Conservation (phyloP, 192 early-diverging fungal species). For the Coemansia sp. region DNA sequence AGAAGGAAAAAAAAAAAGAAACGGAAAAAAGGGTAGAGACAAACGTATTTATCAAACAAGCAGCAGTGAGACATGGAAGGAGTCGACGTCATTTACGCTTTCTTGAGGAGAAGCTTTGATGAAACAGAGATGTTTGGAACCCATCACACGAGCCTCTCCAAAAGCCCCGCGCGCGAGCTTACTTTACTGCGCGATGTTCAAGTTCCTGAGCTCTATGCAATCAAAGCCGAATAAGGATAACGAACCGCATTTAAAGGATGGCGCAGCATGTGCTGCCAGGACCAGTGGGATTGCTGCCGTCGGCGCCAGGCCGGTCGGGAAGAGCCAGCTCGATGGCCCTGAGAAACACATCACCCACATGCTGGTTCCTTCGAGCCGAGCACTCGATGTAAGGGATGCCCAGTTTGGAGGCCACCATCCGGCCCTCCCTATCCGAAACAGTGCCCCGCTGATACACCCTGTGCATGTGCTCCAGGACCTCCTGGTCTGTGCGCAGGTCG, state of each 20-base stretch:
- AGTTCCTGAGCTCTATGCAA: background rate
- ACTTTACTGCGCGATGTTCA: background rate
- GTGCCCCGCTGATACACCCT: slow-evolving; percentile 27
- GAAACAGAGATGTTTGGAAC: no score
- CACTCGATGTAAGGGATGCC: slow-evolving; percentile 81
- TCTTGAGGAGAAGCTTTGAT: no score
- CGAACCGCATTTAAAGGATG: slow-evolving; percentile 15
- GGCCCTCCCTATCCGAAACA: slow-evolving; percentile 57
- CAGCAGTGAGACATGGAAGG: no score
- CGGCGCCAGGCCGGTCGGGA: background rate
- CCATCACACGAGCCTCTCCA: no score
- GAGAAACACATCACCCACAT: slow-evolving; percentile 55
- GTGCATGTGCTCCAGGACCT: slow-evolving; percentile 54
- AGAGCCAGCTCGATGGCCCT: slow-evolving; percentile 15
- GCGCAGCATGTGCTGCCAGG: slow-evolving; percentile 17
- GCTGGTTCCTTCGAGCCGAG: slow-evolving; percentile 60
- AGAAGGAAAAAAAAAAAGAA: no score
- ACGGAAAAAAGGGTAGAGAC: no score
- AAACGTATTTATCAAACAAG: no score
- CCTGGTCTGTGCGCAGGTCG: slow-evolving; percentile 45
- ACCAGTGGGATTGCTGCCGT: background rate
- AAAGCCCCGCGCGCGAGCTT: no score
- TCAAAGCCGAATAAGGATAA: background rate
- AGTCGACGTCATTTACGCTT: no score
- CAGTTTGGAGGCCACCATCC: slow-evolving; percentile 64